These are phyloP conservation scores for Talaromyces borbonicus DNA, from an alignment of 495 filamentous ascomycete species.

Conservation along the genomic window DNA sequence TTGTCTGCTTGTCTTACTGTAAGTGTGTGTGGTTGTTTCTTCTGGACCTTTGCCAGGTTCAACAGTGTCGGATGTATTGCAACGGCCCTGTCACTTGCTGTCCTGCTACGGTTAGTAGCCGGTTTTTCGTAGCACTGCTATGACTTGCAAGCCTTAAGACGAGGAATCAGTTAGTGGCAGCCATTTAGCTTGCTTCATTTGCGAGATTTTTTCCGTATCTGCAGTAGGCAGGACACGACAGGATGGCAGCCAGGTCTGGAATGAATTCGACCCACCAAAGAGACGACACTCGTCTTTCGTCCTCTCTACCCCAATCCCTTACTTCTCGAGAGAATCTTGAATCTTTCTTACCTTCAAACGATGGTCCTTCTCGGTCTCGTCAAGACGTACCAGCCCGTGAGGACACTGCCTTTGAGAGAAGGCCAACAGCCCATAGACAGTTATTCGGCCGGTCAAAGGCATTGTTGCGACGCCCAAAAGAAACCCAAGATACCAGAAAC, in stretches of 20 bases:
- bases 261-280: slow-evolving; percentile 16
- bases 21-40: too few relatives aligned
- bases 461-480: slow-evolving; percentile 12
- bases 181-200: background rate
- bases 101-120: slow-evolving; percentile 2
- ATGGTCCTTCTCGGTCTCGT: slow-evolving; percentile 19
- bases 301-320: slow-evolving; percentile 22
- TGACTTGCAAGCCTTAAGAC: background rate
- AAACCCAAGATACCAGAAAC: slow-evolving; percentile 11
- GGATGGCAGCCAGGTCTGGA: slow-evolving; percentile 27
- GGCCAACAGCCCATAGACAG: slow-evolving; percentile 22
- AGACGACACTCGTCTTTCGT: slow-evolving; percentile 22
- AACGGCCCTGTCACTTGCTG: background rate
- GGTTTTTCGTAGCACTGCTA: background rate
- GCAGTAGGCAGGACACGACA: slow-evolving; percentile 8
- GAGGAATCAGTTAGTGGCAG: background rate
- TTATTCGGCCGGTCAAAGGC: slow-evolving; percentile 17
- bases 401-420: slow-evolving; percentile 21
- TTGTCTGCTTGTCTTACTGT: background rate
- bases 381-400: slow-evolving; percentile 18
- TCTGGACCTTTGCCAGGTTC: too few relatives aligned
- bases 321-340: slow-evolving; percentile 16
- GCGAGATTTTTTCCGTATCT: background rate
- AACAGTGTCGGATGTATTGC: too few relatives aligned
- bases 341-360: slow-evolving; percentile 1